These are phyloP conservation scores for Cymbopogon citratus DNA, from an alignment of 176 grass and related monocot genomes.

Conservation along the genomic window DNA sequence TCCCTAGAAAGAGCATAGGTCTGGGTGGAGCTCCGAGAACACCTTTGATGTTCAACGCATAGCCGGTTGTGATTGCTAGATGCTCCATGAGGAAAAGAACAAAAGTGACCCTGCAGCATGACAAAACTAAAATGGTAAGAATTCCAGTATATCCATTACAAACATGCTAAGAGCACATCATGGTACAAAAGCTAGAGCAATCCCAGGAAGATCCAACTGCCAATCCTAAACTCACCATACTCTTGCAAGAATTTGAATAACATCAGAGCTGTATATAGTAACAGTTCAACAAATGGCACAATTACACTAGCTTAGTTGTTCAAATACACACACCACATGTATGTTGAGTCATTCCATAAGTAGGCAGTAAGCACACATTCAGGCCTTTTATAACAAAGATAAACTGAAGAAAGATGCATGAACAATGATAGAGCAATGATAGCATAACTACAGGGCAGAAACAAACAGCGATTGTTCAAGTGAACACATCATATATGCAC, in stretches of 20 bases:
- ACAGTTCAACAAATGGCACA: not conserved
- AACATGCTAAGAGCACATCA: not conserved
- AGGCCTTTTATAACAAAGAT: not conserved
- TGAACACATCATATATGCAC: not conserved
- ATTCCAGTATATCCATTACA: not conserved
- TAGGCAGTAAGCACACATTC: not conserved
- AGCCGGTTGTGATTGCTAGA: conserved; percentile 26
- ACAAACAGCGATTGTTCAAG: not conserved
- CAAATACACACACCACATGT: not conserved
- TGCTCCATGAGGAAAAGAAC: conserved; percentile 31
- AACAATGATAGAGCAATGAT: not conserved
- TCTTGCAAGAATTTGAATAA: not conserved
- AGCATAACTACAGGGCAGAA: not conserved
- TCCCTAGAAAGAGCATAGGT: conserved; percentile 34
- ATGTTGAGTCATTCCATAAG: not conserved
- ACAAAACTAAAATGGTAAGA: conserved; percentile 4
- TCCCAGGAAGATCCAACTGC: not conserved
- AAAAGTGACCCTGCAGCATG: conserved; percentile 29
- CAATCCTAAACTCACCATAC: not conserved
- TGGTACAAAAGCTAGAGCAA: not conserved
- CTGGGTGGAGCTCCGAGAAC: not conserved
- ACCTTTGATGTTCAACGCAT: conserved; percentile 15
- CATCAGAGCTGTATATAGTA: not conserved
- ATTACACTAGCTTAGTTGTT: not conserved
- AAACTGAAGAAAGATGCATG: not conserved